Base-by-base conservation (phyloP, 495 filamentous ascomycete genomes). In the Aspergillus sparsus region DNA sequence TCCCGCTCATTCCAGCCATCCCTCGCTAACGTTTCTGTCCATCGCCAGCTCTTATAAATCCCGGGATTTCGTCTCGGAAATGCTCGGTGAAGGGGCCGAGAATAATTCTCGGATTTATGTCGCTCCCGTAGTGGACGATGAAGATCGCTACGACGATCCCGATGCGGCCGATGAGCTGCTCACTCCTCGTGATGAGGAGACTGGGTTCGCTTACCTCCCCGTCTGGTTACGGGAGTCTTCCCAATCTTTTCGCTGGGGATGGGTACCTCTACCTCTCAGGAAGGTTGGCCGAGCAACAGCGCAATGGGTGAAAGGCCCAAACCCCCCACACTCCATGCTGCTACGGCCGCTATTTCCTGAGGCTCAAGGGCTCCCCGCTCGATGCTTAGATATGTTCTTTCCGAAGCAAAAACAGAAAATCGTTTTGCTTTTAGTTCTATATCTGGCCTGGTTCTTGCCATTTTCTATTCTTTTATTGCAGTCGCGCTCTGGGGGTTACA, bases 261-360 rank as follows among this genome's bases (percentile, higher is more conserved):
- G 81, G 80, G 73, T 83, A 8, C 81, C 81, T 5, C 53, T 82
- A n/a, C 78, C 76, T 2, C 18, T 83, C 18, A 66, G 81, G 47
- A 80, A 82, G 46, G 75, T 70, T 41, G 79, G 71, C 46, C 72
- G 81, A 53, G 74, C 79, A 10, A 73, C 78, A 13, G 79, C 74
- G 44, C 74, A 74, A 45, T 96, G 90, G 90, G 74, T 87, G n/a
- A 80, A 82, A 62, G 91, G 91, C 0, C 91, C 91, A 0, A 69
- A 84, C 58, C 82, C 81, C 18, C 85, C 89, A 7, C 81, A 79
- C 49, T 77, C 79, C 50, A 83, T 86, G 66, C 80, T 81, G 32
- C 88, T 96, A 65, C 73, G 79, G 39, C 90, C 91, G 0, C 69
- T 91, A 15, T 86, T 92, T 52, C 89, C 89, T 6, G 66, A 63